Conservation (phyloP, 2,329 filamentous ascomycete genomes). For the Colletotrichum scovillei region DNA sequence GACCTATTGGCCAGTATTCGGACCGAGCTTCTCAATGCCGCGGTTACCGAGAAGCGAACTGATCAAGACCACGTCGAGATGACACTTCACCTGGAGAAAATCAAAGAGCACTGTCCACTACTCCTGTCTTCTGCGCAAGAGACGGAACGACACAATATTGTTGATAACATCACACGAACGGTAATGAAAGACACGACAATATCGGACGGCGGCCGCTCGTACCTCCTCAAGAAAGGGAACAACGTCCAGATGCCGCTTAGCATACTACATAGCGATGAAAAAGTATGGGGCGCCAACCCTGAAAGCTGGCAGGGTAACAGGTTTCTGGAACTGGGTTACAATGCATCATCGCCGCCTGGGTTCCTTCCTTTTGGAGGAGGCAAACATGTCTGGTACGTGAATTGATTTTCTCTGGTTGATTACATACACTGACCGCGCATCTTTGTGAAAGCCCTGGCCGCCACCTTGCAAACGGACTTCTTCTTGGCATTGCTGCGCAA, state of each 20-base stretch:
- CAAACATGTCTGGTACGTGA: neutral
- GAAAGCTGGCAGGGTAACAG: neutral
- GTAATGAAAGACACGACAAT: neutral
- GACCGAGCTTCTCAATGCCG: conserved; percentile 38
- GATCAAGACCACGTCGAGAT: neutral
- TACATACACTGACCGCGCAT: neutral
- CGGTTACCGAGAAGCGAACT: conserved; percentile 3
- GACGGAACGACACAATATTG: conserved; percentile 46
- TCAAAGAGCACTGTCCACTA: conserved; percentile 52
- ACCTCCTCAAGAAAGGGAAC: neutral
- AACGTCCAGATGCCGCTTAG: neutral
- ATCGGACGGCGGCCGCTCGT: neutral
- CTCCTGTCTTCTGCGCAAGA: conserved; percentile 57
- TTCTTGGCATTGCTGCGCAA: neutral
- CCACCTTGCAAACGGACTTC: neutral
- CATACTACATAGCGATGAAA: neutral
- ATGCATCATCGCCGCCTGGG: neutral
- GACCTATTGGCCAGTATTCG: conserved; percentile 41
- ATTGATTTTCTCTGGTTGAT: too few species aligned
- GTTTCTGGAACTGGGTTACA: neutral
- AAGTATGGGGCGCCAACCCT: neutral
- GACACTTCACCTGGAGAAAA: conserved; percentile 48
- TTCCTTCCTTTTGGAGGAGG: neutral
- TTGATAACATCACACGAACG: neutral
- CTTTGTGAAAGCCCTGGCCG: neutral